Conservation (phyloP, 1,284 basidiomycete species). For the Trichosporon sp. region DNA sequence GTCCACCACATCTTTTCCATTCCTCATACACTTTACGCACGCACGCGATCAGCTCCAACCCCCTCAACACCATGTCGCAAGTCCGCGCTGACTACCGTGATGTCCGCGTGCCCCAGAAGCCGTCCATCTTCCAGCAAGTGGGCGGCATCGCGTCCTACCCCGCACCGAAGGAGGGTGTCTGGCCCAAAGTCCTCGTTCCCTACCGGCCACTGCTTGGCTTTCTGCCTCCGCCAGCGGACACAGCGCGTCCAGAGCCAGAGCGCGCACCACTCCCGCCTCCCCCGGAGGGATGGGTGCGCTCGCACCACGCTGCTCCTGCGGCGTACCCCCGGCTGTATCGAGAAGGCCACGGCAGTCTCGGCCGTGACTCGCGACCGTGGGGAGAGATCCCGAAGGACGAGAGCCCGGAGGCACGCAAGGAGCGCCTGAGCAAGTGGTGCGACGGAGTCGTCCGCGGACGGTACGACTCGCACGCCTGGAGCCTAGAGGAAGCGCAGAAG, state of each 20-base stretch:
- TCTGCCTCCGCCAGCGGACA: slow-evolving; percentile 11
- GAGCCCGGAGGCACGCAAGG: slow-evolving; percentile 30
- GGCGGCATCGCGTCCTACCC: background rate
- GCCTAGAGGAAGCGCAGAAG: slow-evolving; percentile 4
- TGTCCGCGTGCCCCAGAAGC: background rate
- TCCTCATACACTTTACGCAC: background rate
- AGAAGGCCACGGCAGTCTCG: slow-evolving; percentile 33
- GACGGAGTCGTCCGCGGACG: background rate
- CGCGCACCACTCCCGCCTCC: slow-evolving; percentile 28
- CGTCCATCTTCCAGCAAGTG: background rate
- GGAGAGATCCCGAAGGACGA: slow-evolving; percentile 8
- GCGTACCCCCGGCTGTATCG: slow-evolving; percentile 55
- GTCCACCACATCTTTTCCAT: background rate
- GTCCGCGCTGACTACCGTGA: background rate
- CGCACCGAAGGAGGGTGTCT: background rate
- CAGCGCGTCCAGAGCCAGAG: slow-evolving; percentile 4
- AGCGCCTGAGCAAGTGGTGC: slow-evolving; percentile 8
- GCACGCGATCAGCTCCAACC: too few species aligned
- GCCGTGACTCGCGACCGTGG: slow-evolving; percentile 19
- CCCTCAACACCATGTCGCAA: background rate
- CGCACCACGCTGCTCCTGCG: slow-evolving; percentile 66
- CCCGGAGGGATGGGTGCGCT: slow-evolving; percentile 48
- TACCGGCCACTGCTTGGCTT: slow-evolving; percentile 7
- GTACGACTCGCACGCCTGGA: slow-evolving; percentile 10
- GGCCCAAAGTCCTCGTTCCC: slow-evolving; percentile 4